Evolutionary conservation across 768 basidiomycete genomes (phyloP).

Genomic region (Auriscalpium vulgare): DNA sequence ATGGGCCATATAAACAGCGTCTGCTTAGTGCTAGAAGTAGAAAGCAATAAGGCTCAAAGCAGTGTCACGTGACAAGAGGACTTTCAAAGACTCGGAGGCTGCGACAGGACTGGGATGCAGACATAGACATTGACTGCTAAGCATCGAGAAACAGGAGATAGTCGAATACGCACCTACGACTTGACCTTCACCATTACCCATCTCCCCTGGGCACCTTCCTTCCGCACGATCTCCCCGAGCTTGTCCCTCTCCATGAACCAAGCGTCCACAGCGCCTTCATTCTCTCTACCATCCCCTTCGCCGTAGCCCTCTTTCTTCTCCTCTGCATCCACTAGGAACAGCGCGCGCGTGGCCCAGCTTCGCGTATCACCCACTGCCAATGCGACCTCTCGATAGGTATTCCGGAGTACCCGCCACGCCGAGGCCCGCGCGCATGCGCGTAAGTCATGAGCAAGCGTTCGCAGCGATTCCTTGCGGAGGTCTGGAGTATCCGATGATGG

Average conservation of each 20-base stretch:
- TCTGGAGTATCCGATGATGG: constrained; percentile 1
- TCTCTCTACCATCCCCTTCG: neutral
- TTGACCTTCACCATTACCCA: constrained; percentile 5
- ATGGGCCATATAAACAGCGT: too few species aligned
- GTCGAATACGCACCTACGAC: neutral
- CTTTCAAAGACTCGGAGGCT: too few species aligned
- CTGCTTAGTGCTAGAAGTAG: too few species aligned
- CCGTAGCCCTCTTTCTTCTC: neutral
- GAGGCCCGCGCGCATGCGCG: constrained; percentile 7
- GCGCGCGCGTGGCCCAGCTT: constrained; percentile 6
- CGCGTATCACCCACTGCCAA: constrained; percentile 1
- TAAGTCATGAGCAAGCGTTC: constrained; percentile 3
- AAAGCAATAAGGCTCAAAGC: too few species aligned
- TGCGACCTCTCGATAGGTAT: constrained; percentile 10
- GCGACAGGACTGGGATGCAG: neutral
- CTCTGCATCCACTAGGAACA: neutral
- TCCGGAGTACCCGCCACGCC: constrained; percentile 8
- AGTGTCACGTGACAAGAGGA: too few species aligned
- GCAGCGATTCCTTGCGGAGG: constrained; percentile 5
- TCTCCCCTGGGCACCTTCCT: constrained; percentile 4
- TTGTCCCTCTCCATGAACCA: constrained; percentile 8
- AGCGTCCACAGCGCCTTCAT: neutral
- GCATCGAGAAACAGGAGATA: neutral
- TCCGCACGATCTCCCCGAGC: constrained; percentile 11
- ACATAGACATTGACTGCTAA: neutral